Base-by-base conservation (phyloP, 2,329 filamentous ascomycete species). In the Colletotrichum eremochloae region DNA sequence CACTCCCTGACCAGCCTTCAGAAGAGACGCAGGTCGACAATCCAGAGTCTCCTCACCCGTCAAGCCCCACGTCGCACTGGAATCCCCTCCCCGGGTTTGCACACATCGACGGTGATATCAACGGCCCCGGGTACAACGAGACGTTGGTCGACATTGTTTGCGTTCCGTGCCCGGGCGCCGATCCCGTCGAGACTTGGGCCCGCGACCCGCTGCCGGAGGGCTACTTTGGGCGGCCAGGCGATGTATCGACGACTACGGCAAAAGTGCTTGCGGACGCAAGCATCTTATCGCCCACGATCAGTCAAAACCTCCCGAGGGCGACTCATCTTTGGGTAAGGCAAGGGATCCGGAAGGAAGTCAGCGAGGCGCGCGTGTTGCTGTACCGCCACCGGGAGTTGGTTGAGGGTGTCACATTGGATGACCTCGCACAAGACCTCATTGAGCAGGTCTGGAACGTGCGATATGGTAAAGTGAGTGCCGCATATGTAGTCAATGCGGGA, bases 81-180 rank as follows among this genome's bases (percentile, higher is more conserved):
- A 76, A 80, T 38, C 76, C 78, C 1, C 79, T 79, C 24, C 80
- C 84, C 1, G 82, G 83, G 0, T 86, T 85, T 55, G 82, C 80
- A n/a, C 78, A 81, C 14, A 77, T 85, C 48, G 81, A 84, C 52
- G 84, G 84, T 42, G 84, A 85, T n/a, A 77, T 85, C 15, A 78
- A 78, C 14, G 84, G 84, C 7, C 73, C 76, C 3, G 82, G 83
- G 3, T 84, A 88, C 74, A 88, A 89, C 70, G 83, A 88, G 75
- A 89, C 87, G 0, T 83, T 81, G 4, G 86, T 88, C 58, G 87
- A 89, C 67, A 81, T 89, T 55, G 81, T 89, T 50, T 83, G 86
- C 7, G 84, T 89, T 7, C 86, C 88, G 0, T 89, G 87, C 72
- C 84, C 87, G 0, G 87, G 87, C 0, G 87, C 85, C 0, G 84